Base-by-base conservation (phyloP, 2,329 filamentous ascomycete genomes). In the Aspergillus thermomutatus region DNA sequence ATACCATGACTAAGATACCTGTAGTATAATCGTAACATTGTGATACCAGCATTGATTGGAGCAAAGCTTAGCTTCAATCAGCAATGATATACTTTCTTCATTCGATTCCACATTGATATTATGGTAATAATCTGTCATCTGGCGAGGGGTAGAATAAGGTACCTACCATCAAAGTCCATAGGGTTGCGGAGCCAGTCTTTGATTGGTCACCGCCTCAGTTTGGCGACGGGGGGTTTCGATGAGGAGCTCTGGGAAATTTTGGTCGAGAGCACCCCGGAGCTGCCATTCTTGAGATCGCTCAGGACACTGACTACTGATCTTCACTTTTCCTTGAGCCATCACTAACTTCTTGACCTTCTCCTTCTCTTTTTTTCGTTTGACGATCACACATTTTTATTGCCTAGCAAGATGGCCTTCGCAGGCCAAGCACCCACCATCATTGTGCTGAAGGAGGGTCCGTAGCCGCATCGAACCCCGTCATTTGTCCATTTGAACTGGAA, bases 391-490 rank as follows among this genome's bases (percentile, higher is more conserved):
- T 53, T 66, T 56, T 57, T 56, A 62, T 60, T 62, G 47, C 61
- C 65, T 64, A 61, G 69, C 70, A 82, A 60, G 66, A 96, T 97
- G 92, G 95, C 92, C 75, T 97, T 97, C 82, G 91, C 91, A 80
- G 92, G 92, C 75, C 93, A 97, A 80, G 94, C 93, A 74, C 93
- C 93, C 76, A 97, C 93, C 69, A 97, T 97, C 76, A 91, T 97
- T 78, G 92, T 97, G 82, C 86, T 97, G 73, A 95, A 94, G 82
- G 93, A 97, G 83, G 92, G 92, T 95, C 74, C 75, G 88, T 83
- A 66, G 59, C 66, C 64, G 40, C 58, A 62, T 63, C 51, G 53
- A 66, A 65, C 67, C 69, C 63, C 64, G 63, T 55, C 53, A 54
- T 53, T 41, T 58, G 56, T 61, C 54, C 61, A 56, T 60, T 56